Percentiles rank a stretch among this genome's conserved stretches.
These are phyloP conservation scores for Chalciporus piperatus DNA, from an alignment of 768 basidiomycete genomes.

Conservation along the genomic window DNA sequence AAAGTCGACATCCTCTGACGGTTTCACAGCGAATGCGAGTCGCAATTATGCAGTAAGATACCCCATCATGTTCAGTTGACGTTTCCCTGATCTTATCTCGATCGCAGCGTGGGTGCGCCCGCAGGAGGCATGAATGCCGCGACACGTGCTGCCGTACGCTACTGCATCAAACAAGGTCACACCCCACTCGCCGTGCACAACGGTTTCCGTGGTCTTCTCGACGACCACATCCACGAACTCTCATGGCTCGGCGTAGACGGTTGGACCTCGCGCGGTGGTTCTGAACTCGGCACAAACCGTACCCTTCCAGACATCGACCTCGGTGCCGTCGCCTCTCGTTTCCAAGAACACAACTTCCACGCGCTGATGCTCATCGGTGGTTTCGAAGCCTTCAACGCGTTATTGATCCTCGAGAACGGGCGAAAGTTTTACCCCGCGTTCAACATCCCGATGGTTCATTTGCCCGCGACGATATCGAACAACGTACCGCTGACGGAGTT, in stretches of 20 bases:
- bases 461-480: slow-evolving; percentile 97
- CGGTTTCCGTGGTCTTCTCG: slow-evolving; percentile 92
- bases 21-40: slow-evolving; percentile 64
- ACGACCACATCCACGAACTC: slow-evolving; percentile 81
- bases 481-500: slow-evolving; percentile 98
- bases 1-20: slow-evolving; percentile 8
- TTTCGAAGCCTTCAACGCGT: slow-evolving; percentile 87
- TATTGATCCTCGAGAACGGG: slow-evolving; percentile 76
- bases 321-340: slow-evolving; percentile 84
- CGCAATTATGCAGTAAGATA: slow-evolving; percentile 78
- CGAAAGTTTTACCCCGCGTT: slow-evolving; percentile 85
- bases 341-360: slow-evolving; percentile 82
- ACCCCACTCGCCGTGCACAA: slow-evolving; percentile 91
- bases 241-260: slow-evolving; percentile 97
- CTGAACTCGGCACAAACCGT: slow-evolving; percentile 96
- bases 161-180: slow-evolving; percentile 90
- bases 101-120: slow-evolving; percentile 83
- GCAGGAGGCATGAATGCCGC: slow-evolving; percentile 99
- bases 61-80: neutral
- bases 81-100: neutral
- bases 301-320: slow-evolving; percentile 82
- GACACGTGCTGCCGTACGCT: slow-evolving; percentile 90
- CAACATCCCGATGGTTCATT: slow-evolving; percentile 93
- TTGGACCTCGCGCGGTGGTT: slow-evolving; percentile 95
- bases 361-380: slow-evolving; percentile 90